Percentiles rank a stretch among this genome's conserved stretches.
Evolutionary conservation across 108 stramenopile genomes (phyloP).

Genomic region (Nitzschia palea): DNA sequence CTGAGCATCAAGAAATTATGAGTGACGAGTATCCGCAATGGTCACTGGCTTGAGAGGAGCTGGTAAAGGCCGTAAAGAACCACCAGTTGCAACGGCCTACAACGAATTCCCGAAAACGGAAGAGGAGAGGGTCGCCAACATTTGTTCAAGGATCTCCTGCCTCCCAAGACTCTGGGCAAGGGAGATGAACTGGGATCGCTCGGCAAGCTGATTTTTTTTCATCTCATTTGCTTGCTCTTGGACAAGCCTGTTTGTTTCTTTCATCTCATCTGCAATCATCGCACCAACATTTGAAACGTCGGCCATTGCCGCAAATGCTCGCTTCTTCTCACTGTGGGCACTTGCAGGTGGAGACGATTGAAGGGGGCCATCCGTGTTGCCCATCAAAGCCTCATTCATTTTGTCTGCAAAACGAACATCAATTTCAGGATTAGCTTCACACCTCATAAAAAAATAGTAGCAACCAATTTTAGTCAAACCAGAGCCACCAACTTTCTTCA

Average conservation of each 20-base stretch:
- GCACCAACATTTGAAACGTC: background rate
- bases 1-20: too few species aligned
- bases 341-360: background rate
- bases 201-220: background rate
- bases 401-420: background rate
- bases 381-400: background rate
- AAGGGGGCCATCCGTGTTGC: background rate
- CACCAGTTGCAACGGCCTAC: too few species aligned
- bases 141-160: background rate
- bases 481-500: background rate
- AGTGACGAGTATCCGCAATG: too few species aligned
- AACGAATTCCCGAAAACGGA: too few species aligned
- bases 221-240: background rate
- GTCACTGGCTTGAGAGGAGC: too few species aligned
- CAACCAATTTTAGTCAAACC: background rate
- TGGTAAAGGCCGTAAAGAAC: too few species aligned
- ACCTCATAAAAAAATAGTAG: slow-evolving; percentile 13
- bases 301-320: background rate
- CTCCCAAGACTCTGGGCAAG: background rate
- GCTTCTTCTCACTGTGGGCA: background rate
- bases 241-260: background rate
- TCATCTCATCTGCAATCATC: background rate
- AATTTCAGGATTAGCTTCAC: background rate
- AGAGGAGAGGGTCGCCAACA: background rate
- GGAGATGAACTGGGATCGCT: background rate